Base-by-base conservation (phyloP, 331 rosid genomes). In the Quercus tomentella region DNA sequence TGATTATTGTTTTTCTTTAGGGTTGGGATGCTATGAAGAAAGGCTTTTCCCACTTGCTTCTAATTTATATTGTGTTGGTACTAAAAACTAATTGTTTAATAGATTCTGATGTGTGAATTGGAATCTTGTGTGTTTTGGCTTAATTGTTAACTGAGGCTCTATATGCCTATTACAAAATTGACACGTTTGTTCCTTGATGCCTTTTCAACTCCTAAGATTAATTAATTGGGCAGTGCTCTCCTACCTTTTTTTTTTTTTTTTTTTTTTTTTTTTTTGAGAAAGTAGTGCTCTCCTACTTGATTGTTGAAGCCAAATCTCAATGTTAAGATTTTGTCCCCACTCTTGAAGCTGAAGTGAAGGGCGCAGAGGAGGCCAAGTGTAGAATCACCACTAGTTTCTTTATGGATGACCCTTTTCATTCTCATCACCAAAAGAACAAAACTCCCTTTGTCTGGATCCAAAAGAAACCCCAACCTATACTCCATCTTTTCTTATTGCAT, bases 121-220 rank as follows among this genome's bases (percentile, higher is more conserved):
- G 70, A 73, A 72, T 35, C 70, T 79, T 55, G 43, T 52, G 76
- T 56, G 70, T 51, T 70, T 75, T 78, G 76, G 76, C 87, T 31
- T 16, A 35, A 26, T 71, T 63, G 70, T 71, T 72, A 54, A 18
- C 62, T 45, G 49, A 20, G 61, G 35, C 72, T 30, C n/a, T 58
- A 52, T 18, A 72, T 52, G 49, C 81, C 82, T 75, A 54, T 58
- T 55, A 61, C 75, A 31, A 63, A 77, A 58, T 60, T 76, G 79
- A 55, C 74, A 45, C 51, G 85, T 75, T 76, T 72, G 65, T 43
- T 65, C 31, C 73, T 75, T 73, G 45, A 77, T 18, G 7, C 41
- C 76, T 70, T 65, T 51, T 71, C 79, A 80, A 28, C 77, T 68
- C 51, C 73, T 15, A 18, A 57, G 43, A 16, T 57, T 33, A 58